Conservation (phyloP, 371 early-diverging fungal genomes). For the Mucor plumbeus region DNA sequence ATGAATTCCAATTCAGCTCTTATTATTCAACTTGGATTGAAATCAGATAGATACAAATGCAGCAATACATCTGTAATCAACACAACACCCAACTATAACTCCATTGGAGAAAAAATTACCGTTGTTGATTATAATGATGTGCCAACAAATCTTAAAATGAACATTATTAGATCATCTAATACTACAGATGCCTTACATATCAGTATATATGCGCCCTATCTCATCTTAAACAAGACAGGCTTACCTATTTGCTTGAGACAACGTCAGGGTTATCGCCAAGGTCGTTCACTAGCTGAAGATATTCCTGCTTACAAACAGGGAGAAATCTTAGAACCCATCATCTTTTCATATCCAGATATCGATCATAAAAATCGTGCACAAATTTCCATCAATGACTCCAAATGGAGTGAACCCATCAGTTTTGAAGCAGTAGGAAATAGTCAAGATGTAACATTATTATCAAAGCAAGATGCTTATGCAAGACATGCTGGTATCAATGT, state of each 20-base stretch:
- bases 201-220: constrained; percentile 52
- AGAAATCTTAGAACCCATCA: constrained; percentile 57
- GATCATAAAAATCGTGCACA: constrained; percentile 78
- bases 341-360: constrained; percentile 81
- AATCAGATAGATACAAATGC: constrained; percentile 50
- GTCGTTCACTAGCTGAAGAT: constrained; percentile 17
- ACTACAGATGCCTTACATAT: constrained; percentile 37
- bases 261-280: constrained; percentile 24
- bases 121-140: constrained; percentile 49
- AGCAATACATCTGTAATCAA: constrained; percentile 19
- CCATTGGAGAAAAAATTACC: constrained; percentile 22
- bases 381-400: constrained; percentile 65
- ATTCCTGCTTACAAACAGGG: constrained; percentile 35
- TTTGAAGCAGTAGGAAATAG: constrained; percentile 86
- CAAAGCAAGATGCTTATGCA: constrained; percentile 35
- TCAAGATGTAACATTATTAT: constrained; percentile 63
- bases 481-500: constrained; percentile 74
- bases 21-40: constrained; percentile 63
- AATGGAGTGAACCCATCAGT: constrained; percentile 83
- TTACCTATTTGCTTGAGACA: constrained; percentile 52
- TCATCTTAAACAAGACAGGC: constrained; percentile 81
- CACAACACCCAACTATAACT: constrained; percentile 17
- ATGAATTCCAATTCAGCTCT: constrained; percentile 66
- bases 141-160: constrained; percentile 59
- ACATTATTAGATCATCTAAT: constrained; percentile 45